phyloP scores from a whole-genome alignment of 257 asterid species.

The Rubia yunnanensis region DNA sequence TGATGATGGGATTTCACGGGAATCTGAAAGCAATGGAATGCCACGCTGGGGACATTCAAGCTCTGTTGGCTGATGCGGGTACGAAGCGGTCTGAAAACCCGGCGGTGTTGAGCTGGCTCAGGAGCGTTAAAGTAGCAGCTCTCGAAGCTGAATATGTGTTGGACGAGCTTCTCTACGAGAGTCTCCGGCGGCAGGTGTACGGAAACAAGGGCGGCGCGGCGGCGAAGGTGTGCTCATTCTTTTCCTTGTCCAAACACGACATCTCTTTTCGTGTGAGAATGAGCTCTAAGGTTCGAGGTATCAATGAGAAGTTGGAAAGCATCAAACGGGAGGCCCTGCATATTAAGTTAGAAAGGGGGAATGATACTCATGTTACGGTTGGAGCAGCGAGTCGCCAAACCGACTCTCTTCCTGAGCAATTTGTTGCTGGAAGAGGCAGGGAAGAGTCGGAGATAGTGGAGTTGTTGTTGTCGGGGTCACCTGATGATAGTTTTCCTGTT shows the following conservation, averaged over 20 bases:
- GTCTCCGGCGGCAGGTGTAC: background rate
- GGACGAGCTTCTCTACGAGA: background rate
- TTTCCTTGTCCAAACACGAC: background rate
- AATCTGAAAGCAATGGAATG: background rate
- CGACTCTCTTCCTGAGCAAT: background rate
- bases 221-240: background rate
- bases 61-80: background rate
- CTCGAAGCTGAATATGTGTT: background rate
- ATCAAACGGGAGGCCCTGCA: background rate
- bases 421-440: background rate
- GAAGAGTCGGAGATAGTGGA: background rate
- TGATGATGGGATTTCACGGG: background rate
- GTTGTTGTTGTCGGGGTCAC: background rate
- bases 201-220: background rate
- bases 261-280: background rate
- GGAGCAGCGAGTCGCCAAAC: background rate
- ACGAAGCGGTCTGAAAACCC: background rate
- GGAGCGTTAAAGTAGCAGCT: background rate
- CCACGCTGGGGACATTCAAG: background rate
- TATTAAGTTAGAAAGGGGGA: background rate
- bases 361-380: background rate
- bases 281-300: background rate
- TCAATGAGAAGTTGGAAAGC: background rate
- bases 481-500: background rate
- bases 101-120: background rate